phyloP scores from a whole-genome alignment of 768 basidiomycete species.

The Agrocybe pediades region DNA sequence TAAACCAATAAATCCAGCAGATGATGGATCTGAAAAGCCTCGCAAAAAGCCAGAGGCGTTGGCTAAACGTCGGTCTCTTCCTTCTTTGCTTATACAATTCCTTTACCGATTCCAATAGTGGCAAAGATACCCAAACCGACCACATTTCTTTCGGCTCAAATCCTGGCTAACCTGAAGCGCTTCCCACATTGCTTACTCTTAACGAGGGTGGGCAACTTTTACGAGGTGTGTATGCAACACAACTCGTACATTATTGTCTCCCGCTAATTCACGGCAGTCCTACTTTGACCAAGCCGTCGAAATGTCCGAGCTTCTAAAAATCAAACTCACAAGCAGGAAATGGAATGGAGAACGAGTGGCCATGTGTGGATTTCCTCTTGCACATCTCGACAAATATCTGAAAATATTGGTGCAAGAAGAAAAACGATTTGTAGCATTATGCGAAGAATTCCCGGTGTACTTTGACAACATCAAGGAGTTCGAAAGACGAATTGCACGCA shows the following conservation, averaged over 20 bases:
- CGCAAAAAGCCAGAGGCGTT: not conserved
- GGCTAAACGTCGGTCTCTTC: not conserved
- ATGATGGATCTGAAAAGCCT: not conserved
- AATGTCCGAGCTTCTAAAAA: constrained; percentile 74
- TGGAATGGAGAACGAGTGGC: constrained; percentile 70
- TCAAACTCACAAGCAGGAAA: constrained; percentile 78
- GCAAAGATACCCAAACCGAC: constrained; percentile 25
- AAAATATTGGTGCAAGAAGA: constrained; percentile 84
- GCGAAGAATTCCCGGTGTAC: constrained; percentile 81
- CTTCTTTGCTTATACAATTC: not conserved
- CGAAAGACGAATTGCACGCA: constrained; percentile 79
- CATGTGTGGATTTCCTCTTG: constrained; percentile 92
- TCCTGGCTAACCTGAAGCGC: constrained; percentile 66
- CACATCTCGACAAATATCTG: constrained; percentile 84
- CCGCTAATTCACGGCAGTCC: constrained; percentile 51
- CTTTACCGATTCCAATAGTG: constrained; percentile 6
- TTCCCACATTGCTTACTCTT: constrained; percentile 91
- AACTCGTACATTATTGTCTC: constrained; percentile 5
- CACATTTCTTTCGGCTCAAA: constrained; percentile 64
- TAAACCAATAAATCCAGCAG: not conserved
- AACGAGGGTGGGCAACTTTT: constrained; percentile 93
- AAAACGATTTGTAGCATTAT: constrained; percentile 86
- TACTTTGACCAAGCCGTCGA: constrained; percentile 91
- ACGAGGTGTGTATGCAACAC: constrained; percentile 61
- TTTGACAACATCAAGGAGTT: constrained; percentile 50